Evolutionary conservation across 2,329 filamentous ascomycete genomes (phyloP).

Genomic region (Onygena corvina): DNA sequence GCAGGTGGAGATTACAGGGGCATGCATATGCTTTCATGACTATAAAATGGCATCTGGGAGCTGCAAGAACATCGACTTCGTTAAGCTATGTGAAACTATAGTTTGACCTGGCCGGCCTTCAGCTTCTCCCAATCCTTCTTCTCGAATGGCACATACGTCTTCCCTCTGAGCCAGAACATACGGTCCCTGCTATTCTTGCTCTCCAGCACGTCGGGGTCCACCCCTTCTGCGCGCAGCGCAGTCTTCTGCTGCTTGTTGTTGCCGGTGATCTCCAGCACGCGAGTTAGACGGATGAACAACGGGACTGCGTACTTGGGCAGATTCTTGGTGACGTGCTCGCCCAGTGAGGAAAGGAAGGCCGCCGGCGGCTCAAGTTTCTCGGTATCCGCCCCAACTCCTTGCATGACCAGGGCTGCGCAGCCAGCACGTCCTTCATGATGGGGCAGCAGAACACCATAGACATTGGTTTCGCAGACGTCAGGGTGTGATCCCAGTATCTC

Average conservation of each 20-base stretch:
- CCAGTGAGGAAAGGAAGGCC: conserved; percentile 47
- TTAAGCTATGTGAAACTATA: conserved; percentile 27
- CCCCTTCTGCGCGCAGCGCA: conserved; percentile 57
- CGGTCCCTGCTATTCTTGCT: conserved; percentile 37
- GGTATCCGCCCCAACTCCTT: conserved; percentile 15
- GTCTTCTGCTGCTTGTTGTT: conserved; percentile 87
- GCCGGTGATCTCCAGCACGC: conserved; percentile 56
- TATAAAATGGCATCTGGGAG: background rate
- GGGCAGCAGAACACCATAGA: conserved; percentile 70
- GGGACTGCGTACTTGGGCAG: conserved; percentile 67
- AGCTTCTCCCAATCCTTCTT: conserved; percentile 57
- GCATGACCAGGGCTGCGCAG: conserved; percentile 58
- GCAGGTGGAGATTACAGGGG: too few relatives aligned
- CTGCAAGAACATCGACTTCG: too few relatives aligned
- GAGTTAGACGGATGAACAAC: conserved; percentile 59
- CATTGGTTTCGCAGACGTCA: conserved; percentile 63
- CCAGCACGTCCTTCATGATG: conserved; percentile 74
- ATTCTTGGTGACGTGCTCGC: conserved; percentile 43
- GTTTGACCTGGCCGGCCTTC: conserved; percentile 55
- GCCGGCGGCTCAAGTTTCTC: conserved; percentile 22
- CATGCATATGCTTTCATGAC: too few relatives aligned
- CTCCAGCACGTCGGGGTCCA: conserved; percentile 44
- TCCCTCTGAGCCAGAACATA: conserved; percentile 56
- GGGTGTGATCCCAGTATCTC: conserved; percentile 58
- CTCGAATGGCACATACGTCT: conserved; percentile 56